These are phyloP conservation scores for Tetratostichococcus sp. DNA, from an alignment of 139 green algal species.

Conservation along the genomic window DNA sequence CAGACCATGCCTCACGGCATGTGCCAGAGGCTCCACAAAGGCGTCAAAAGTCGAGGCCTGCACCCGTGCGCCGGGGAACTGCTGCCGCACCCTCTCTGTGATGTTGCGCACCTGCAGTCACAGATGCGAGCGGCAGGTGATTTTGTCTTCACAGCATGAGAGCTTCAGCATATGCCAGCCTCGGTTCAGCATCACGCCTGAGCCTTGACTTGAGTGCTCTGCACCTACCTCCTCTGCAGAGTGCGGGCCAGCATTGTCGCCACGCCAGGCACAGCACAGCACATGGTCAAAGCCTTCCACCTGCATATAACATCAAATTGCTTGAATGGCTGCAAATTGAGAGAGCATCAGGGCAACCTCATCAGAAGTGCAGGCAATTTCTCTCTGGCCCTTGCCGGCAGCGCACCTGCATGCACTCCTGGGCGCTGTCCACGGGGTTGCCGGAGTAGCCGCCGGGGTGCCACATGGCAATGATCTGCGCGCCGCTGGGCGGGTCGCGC, in stretches of 20 bases:
- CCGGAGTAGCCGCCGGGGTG: slow-evolving; percentile 34
- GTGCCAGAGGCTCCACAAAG: slow-evolving; percentile 32
- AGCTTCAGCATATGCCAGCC: too few species aligned
- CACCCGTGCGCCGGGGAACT: slow-evolving; percentile 43
- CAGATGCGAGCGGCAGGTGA: not conserved
- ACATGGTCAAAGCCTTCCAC: slow-evolving; percentile 24
- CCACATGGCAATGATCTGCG: slow-evolving; percentile 1
- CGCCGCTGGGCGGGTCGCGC: slow-evolving; percentile 15
- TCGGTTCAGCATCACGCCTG: too few species aligned
- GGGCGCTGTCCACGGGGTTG: slow-evolving; percentile 17
- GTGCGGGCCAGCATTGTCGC: slow-evolving; percentile 41
- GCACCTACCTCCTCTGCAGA: slow-evolving; percentile 17
- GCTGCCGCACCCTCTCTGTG: slow-evolving; percentile 20
- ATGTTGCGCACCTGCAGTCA: slow-evolving; percentile 30
- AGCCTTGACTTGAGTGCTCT: too few species aligned
- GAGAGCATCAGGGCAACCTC: too few species aligned
- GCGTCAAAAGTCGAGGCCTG: slow-evolving; percentile 45
- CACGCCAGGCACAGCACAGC: slow-evolving; percentile 37
- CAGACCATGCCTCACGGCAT: not conserved
- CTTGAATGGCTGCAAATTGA: too few species aligned
- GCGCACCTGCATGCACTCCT: slow-evolving; percentile 24
- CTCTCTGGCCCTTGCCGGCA: too few species aligned
- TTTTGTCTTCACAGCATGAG: too few species aligned
- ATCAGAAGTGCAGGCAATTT: too few species aligned
- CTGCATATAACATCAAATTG: not conserved